These are phyloP conservation scores for Neonectria sp. DNA, from an alignment of 2,329 filamentous ascomycete genomes.

Conservation along the genomic window DNA sequence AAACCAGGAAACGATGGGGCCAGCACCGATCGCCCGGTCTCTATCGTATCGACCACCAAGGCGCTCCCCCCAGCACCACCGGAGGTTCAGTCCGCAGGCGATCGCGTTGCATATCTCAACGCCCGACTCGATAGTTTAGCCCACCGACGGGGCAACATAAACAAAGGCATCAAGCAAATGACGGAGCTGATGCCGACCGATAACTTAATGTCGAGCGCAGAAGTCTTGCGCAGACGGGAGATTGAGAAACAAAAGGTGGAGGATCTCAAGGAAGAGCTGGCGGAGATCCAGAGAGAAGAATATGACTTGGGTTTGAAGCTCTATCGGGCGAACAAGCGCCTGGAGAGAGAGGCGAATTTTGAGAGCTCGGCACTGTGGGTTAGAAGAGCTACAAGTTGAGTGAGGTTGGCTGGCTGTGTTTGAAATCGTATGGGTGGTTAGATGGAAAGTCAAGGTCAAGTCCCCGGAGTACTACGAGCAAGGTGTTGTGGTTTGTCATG, in stretches of 20 bases:
- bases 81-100: constrained; percentile 69
- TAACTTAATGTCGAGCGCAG: constrained; percentile 75
- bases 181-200: constrained; percentile 83
- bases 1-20: constrained; percentile 3
- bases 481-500: constrained; percentile 42
- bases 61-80: constrained; percentile 73
- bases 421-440: constrained; percentile 24
- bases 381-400: constrained; percentile 78
- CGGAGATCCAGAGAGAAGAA: constrained; percentile 82
- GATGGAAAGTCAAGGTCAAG: constrained; percentile 18
- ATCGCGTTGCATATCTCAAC: constrained; percentile 77
- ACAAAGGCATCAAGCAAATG: constrained; percentile 81
- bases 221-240: constrained; percentile 71
- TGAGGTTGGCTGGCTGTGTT: not conserved
- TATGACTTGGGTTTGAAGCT: constrained; percentile 84
- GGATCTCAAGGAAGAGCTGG: constrained; percentile 75
- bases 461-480: constrained; percentile 31
- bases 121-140: constrained; percentile 75
- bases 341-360: constrained; percentile 76
- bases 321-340: constrained; percentile 81
- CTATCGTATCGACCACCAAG: constrained; percentile 65
- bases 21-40: constrained; percentile 45
- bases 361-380: constrained; percentile 84
- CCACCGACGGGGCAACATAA: constrained; percentile 80
- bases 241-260: constrained; percentile 76